These are phyloP conservation scores for Ceratocystis cubensis DNA, from an alignment of 2,329 filamentous ascomycete species.

Conservation along the genomic window DNA sequence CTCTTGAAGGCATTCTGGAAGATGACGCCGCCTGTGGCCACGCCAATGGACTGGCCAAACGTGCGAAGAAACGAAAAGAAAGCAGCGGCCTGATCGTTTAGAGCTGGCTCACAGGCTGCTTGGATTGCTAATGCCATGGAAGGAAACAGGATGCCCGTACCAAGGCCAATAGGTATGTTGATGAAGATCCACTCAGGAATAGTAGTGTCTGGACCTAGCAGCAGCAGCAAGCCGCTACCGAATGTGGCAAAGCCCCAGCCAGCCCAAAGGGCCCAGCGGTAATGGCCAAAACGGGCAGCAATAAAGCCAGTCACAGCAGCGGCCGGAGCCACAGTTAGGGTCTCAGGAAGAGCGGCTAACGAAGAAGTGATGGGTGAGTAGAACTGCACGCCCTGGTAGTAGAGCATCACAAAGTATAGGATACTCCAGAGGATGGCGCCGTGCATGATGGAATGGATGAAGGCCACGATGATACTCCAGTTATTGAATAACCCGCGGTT, in stretches of 20 bases:
- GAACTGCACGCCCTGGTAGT: constrained; percentile 40
- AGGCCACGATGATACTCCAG: constrained; percentile 38
- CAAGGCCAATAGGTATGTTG: constrained; percentile 46
- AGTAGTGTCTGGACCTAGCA: constrained; percentile 37
- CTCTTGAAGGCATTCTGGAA: constrained; percentile 53
- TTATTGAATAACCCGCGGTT: constrained; percentile 35
- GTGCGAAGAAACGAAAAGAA: constrained; percentile 48
- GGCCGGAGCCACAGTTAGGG: constrained; percentile 50
- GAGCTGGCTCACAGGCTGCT: constrained; percentile 37
- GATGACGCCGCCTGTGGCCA: constrained; percentile 43
- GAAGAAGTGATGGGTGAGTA: constrained; percentile 42
- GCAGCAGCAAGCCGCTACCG: constrained; percentile 43
- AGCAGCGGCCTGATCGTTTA: constrained; percentile 45
- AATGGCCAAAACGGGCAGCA: constrained; percentile 44
- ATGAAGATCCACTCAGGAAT: constrained; percentile 47
- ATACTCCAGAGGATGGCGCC: constrained; percentile 43
- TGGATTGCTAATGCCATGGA: constrained; percentile 52
- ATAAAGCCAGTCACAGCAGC: constrained; percentile 43
- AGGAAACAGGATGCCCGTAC: constrained; percentile 53
- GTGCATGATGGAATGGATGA: constrained; percentile 42
- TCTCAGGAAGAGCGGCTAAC: constrained; percentile 46
- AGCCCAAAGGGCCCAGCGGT: constrained; percentile 46
- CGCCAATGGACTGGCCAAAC: constrained; percentile 26
- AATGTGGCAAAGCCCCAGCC: constrained; percentile 50
- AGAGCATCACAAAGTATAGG: constrained; percentile 41